These are phyloP conservation scores for Eleusine coracana DNA, from an alignment of 176 grass and related monocot species.

Conservation along the genomic window DNA sequence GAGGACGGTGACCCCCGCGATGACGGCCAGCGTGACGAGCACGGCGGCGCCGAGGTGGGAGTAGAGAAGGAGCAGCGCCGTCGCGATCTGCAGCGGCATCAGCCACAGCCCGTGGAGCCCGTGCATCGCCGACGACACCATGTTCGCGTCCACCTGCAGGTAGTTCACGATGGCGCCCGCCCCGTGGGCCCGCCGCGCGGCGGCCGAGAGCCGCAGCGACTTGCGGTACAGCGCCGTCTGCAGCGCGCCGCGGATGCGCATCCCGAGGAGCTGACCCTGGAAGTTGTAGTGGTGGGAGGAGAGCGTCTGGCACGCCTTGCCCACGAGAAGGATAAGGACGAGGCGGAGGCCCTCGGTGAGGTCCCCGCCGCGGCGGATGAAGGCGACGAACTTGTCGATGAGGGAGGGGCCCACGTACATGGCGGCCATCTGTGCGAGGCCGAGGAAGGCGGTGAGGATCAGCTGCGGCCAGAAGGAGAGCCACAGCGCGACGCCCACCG, in stretches of 20 bases:
- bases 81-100: conserved; percentile 67
- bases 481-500: conserved; percentile 48
- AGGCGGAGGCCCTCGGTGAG: conserved; percentile 42
- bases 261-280: conserved; percentile 61
- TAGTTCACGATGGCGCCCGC: conserved; percentile 71
- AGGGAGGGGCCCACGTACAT: conserved; percentile 51
- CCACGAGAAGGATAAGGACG: conserved; percentile 42
- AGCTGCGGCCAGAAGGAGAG: conserved; percentile 50
- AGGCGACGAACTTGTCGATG: conserved; percentile 47
- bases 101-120: conserved; percentile 58
- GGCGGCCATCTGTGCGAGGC: conserved; percentile 35
- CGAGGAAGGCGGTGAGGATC: conserved; percentile 17
- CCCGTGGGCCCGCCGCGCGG: conserved; percentile 59
- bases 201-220: conserved; percentile 57
- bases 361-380: conserved; percentile 26
- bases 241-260: conserved; percentile 75
- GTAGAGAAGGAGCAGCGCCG: conserved; percentile 60
- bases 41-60: conserved; percentile 57
- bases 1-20: conserved; percentile 40
- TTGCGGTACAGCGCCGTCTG: conserved; percentile 72
- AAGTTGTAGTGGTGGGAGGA: conserved; percentile 68
- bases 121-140: conserved; percentile 56
- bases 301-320: conserved; percentile 52
- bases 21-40: conserved; percentile 51
- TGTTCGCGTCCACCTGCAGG: conserved; percentile 62